Evolutionary conservation across 176 grass and related monocot species (phyloP).

Genomic region (Zizania latifolia): DNA sequence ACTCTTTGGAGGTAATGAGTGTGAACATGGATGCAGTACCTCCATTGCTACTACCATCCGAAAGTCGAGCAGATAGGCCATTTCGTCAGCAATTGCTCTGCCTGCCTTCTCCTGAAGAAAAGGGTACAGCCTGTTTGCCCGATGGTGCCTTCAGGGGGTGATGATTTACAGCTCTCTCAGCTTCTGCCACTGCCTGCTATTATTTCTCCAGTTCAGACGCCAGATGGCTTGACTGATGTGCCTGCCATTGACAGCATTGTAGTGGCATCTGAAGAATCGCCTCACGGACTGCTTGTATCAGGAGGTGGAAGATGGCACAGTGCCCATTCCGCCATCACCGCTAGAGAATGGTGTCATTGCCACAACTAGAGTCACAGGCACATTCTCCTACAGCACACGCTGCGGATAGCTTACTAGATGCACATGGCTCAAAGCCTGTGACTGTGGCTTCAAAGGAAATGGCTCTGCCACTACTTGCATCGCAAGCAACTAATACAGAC

Average conservation of each 20-base stretch:
- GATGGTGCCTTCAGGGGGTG: slow-evolving; percentile 9
- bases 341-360: slow-evolving; percentile 15
- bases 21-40: background rate
- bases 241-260: background rate
- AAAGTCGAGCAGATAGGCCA: slow-evolving; percentile 4
- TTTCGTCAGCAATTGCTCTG: background rate
- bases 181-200: background rate
- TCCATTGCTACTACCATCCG: background rate
- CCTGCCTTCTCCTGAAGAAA: background rate
- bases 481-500: background rate
- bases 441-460: background rate
- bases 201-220: slow-evolving; percentile 15
- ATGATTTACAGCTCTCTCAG: slow-evolving; percentile 8
- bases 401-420: background rate
- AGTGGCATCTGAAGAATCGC: background rate
- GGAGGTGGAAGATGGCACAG: slow-evolving; percentile 15
- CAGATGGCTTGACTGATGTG: slow-evolving; percentile 17
- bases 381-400: slow-evolving; percentile 5
- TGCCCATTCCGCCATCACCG: background rate
- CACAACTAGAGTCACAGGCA: slow-evolving; percentile 12
- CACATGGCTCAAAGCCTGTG: background rate
- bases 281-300: background rate
- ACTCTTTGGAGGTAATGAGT: slow-evolving; percentile 4
- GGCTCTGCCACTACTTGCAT: slow-evolving; percentile 9
- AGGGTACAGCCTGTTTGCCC: slow-evolving; percentile 9